Percentiles rank a stretch among this genome's conserved stretches.
Evolutionary conservation across 2,329 filamentous ascomycete genomes (phyloP).

Genomic region (Calonectria hongkongensis): DNA sequence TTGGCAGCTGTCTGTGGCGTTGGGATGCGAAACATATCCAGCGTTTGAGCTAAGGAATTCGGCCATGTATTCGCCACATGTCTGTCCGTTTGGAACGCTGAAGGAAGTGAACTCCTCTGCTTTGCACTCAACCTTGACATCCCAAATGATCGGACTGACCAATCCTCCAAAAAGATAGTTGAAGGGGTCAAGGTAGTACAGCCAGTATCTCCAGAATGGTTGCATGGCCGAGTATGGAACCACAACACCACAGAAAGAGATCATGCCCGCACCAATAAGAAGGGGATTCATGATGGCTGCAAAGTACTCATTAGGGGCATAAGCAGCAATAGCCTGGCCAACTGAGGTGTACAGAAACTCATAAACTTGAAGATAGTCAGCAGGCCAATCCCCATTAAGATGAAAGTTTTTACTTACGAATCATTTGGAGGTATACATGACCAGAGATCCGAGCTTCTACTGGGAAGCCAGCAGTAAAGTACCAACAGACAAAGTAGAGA

Average conservation of each 20-base stretch:
- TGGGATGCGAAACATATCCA: constrained; percentile 40
- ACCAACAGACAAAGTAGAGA: constrained; percentile 70
- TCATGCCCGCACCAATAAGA: constrained; percentile 61
- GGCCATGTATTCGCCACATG: constrained; percentile 47
- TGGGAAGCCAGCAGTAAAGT: constrained; percentile 61
- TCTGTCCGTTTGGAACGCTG: constrained; percentile 29
- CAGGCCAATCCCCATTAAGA: background rate
- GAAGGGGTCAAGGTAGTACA: constrained; percentile 66
- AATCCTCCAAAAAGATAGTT: constrained; percentile 64
- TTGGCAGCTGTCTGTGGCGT: constrained; percentile 41
- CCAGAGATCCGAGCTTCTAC: constrained; percentile 65
- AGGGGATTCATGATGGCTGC: constrained; percentile 68
- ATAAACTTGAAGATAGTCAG: constrained; percentile 59
- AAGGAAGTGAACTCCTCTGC: constrained; percentile 54
- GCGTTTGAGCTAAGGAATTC: constrained; percentile 42
- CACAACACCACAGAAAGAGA: constrained; percentile 54
- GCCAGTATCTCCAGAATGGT: constrained; percentile 56
- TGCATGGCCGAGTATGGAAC: constrained; percentile 50
- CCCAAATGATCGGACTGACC: constrained; percentile 60
- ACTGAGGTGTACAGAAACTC: constrained; percentile 64
- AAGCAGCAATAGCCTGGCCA: constrained; percentile 67
- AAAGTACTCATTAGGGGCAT: constrained; percentile 70
- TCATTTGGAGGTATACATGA: constrained; percentile 68
- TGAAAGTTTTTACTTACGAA: constrained; percentile 59
- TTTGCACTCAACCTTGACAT: constrained; percentile 60